Evolutionary conservation across 257 asterid species (phyloP).

Genomic region (Perilla frutescens): DNA sequence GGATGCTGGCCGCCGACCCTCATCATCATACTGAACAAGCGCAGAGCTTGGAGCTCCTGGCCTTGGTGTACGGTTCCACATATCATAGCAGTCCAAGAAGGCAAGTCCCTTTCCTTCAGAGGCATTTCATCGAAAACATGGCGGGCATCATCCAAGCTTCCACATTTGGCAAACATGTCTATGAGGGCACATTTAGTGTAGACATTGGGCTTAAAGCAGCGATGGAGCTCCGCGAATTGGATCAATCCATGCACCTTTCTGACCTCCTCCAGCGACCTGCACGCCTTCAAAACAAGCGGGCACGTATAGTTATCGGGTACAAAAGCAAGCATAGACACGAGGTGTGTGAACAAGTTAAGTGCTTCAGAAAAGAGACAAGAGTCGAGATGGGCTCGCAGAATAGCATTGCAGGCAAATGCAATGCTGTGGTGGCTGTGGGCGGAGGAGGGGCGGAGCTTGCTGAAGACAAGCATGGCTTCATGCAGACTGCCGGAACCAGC

Average conservation of each 20-base stretch:
- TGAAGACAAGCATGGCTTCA: conserved; percentile 35
- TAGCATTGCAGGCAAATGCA: conserved; percentile 42
- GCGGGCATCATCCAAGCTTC: conserved; percentile 48
- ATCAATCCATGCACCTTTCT: conserved; percentile 39
- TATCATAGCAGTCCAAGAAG: conserved; percentile 49
- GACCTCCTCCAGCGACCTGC: conserved; percentile 43
- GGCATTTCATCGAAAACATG: conserved; percentile 46
- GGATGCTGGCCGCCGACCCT: conserved; percentile 38
- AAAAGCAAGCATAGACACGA: conserved; percentile 23
- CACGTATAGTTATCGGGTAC: conserved; percentile 45
- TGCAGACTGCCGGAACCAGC: conserved; percentile 26
- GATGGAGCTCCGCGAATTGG: conserved; percentile 8
- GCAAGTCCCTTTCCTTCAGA: conserved; percentile 38
- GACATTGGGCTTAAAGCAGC: conserved; percentile 36
- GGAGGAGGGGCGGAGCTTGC: conserved; percentile 13
- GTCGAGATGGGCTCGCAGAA: conserved; percentile 43
- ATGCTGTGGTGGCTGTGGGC: conserved; percentile 8
- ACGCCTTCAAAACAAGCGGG: conserved; percentile 46
- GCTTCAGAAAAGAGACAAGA: conserved; percentile 34
- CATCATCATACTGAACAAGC: conserved; percentile 44
- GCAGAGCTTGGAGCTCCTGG: conserved; percentile 33
- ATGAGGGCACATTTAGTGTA: conserved; percentile 48
- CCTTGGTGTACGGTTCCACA: conserved; percentile 42
- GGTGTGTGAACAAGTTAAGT: conserved; percentile 39
- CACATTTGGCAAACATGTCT: conserved; percentile 49